Base-by-base conservation (phyloP, 164 flowering plant species). In the Platanus orientalis region DNA sequence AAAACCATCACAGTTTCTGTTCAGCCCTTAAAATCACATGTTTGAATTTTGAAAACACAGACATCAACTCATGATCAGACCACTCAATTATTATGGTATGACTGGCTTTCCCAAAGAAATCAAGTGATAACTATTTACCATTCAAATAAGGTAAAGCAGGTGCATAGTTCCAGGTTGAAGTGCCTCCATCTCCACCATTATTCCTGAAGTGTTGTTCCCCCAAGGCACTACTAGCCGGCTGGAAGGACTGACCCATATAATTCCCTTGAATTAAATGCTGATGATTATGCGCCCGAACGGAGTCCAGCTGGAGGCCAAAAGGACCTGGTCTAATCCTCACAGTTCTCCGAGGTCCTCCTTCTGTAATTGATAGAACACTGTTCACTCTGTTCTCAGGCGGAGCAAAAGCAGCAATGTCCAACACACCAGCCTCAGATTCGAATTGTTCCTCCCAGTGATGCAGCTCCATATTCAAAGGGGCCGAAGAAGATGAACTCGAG, bases 401-500 rank as follows among this genome's bases (percentile, higher is more conserved):
- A 16, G 60, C 4, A 60, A 69, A 67, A 26, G 83, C 24, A 57
- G 77, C 47, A 53, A 74, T 44, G 58, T 81, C 84, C 58, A 65
- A 28, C 61, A 66, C 10, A 45, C 67, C 57, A 54, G 51, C 57
- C 48, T 80, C 84, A 65, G 71, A 26, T 64, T 81, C 86, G 61
- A 76, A 72, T 59, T 54, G 71, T 57, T 57, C 72, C 50, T 66
- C 71, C 60, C 52, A 49, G 10, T 55, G 75, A 12, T 30, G 72
- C 40, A 75, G 79, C 55, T 76, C 70, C 20, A 74, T 47, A 79
- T 74, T 73, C 58, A 72, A 24, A 9, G 85, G 71, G 19, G 67
- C 68, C 30, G 81, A 61, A 58, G 86, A 75, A 28, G 73, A 62
- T 53, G 78, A 80, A 68, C 86, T 85, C 29, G 88, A 71, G 66